Evolutionary conservation across 257 asterid species (phyloP).

Genomic region (Linaria vulgaris): DNA sequence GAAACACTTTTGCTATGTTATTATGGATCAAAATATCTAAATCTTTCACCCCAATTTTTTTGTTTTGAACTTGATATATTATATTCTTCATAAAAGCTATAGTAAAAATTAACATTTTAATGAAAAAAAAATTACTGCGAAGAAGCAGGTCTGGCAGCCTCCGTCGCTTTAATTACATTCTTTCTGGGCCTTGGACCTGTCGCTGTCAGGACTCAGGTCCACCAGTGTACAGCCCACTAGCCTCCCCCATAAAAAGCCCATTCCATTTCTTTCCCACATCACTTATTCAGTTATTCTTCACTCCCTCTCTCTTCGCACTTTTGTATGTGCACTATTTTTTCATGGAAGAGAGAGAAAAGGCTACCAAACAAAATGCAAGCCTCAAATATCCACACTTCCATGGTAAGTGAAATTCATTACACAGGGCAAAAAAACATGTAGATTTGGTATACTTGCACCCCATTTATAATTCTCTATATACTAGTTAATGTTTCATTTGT

Average conservation of each 20-base stretch:
- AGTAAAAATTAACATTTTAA: too few relatives aligned
- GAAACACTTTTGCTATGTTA: too few relatives aligned
- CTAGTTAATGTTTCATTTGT: neutral
- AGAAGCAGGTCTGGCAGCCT: slow-evolving; percentile 38
- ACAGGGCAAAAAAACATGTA: neutral
- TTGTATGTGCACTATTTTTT: slow-evolving; percentile 33
- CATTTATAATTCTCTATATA: too few relatives aligned
- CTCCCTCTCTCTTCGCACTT: slow-evolving; percentile 18
- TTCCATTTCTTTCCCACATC: neutral
- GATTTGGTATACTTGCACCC: neutral
- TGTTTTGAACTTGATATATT: too few relatives aligned
- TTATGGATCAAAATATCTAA: too few relatives aligned
- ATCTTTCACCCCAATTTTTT: too few relatives aligned
- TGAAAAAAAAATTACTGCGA: slow-evolving; percentile 41
- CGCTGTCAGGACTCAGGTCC: slow-evolving; percentile 59
- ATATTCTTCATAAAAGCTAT: too few relatives aligned
- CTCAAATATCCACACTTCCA: slow-evolving; percentile 37
- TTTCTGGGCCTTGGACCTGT: slow-evolving; percentile 62
- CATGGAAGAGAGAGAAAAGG: slow-evolving; percentile 39
- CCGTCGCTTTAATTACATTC: slow-evolving; percentile 37
- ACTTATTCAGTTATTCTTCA: too few relatives aligned
- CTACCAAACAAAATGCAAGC: slow-evolving; percentile 42
- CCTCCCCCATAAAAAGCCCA: slow-evolving; percentile 43
- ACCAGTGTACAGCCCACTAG: slow-evolving; percentile 50
- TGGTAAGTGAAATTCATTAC: slow-evolving; percentile 36